Conservation (phyloP, 2,329 filamentous ascomycete genomes). For the Diplodia mutila region DNA sequence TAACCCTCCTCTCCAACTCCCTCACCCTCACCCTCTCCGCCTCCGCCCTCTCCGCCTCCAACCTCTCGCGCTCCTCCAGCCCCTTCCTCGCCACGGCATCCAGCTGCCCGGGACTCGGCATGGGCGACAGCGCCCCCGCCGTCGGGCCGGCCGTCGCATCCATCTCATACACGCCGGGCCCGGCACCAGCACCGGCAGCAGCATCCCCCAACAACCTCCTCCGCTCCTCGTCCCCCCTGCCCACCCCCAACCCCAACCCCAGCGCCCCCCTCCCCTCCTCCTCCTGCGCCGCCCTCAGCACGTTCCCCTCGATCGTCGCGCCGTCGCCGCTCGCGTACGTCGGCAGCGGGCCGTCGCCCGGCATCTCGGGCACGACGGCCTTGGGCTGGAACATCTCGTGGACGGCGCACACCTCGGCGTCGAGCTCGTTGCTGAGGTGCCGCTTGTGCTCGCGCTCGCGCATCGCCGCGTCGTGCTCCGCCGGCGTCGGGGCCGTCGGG, state of each 20-base stretch:
- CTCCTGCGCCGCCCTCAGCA: background rate
- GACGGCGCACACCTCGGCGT: background rate
- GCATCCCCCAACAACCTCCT: background rate
- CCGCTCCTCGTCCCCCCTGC: background rate
- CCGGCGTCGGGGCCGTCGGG: background rate
- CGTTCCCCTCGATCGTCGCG: background rate
- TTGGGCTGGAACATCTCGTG: slow-evolving; percentile 24
- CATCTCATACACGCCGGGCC: slow-evolving; percentile 1
- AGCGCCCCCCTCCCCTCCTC: background rate
- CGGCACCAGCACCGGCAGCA: too few species aligned
- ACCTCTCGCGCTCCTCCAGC: background rate
- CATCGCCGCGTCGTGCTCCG: background rate
- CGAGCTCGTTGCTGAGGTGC: slow-evolving; percentile 3
- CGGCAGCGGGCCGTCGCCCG: slow-evolving; percentile 15
- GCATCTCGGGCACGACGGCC: background rate
- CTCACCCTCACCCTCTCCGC: background rate
- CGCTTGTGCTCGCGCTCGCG: slow-evolving; percentile 4
- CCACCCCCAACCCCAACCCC: too few species aligned
- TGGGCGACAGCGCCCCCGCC: background rate
- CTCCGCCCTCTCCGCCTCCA: slow-evolving; percentile 7
- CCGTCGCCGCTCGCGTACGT: background rate
- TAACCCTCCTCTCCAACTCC: background rate
- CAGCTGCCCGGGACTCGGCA: background rate
- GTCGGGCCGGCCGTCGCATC: background rate
- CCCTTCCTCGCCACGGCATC: background rate